Evolutionary conservation across 2,329 filamentous ascomycete genomes (phyloP).

Genomic region (Aaosphaeria pasadenensis): DNA sequence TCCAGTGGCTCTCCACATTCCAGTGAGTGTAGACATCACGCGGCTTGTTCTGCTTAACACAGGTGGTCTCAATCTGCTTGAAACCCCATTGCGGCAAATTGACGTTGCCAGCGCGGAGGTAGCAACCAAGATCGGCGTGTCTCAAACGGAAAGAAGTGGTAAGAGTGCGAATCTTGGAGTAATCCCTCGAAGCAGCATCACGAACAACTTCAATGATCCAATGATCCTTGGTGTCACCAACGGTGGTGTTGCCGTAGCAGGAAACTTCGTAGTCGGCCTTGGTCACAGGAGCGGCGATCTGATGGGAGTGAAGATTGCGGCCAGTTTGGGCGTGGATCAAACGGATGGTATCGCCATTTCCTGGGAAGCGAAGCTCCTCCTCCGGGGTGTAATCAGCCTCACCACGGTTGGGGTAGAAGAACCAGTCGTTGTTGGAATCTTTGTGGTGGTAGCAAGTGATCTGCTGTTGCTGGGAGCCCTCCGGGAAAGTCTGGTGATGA

Average conservation of each 20-base stretch:
- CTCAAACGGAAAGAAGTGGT: conserved; percentile 89
- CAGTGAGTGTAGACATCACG: conserved; percentile 95
- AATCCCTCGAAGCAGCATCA: conserved; percentile 83
- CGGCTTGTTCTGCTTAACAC: conserved; percentile 88
- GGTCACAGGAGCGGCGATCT: conserved; percentile 81
- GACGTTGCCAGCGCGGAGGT: conserved; percentile 89
- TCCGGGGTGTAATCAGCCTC: conserved; percentile 71
- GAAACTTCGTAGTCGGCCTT: conserved; percentile 93
- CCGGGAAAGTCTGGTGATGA: conserved; percentile 92
- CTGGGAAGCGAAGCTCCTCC: conserved; percentile 69
- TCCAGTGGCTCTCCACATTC: conserved; percentile 95
- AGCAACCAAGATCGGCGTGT: conserved; percentile 81
- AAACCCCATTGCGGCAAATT: conserved; percentile 99
- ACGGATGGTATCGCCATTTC: conserved; percentile 74
- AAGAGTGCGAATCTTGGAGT: conserved; percentile 80
- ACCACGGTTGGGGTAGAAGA: conserved; percentile 89
- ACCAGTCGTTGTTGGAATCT: conserved; percentile 99
- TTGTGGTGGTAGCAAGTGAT: conserved; percentile 99
- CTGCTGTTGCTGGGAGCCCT: conserved; percentile 91
- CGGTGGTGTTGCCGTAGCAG: conserved; percentile 89
- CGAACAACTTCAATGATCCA: conserved; percentile 91
- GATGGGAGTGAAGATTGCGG: conserved; percentile 93
- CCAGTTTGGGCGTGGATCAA: conserved; percentile 94
- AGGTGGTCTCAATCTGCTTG: conserved; percentile 98
- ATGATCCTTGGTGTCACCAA: conserved; percentile 97